phyloP scores from a whole-genome alignment of 768 basidiomycete genomes.

The Suillus brevipes region DNA sequence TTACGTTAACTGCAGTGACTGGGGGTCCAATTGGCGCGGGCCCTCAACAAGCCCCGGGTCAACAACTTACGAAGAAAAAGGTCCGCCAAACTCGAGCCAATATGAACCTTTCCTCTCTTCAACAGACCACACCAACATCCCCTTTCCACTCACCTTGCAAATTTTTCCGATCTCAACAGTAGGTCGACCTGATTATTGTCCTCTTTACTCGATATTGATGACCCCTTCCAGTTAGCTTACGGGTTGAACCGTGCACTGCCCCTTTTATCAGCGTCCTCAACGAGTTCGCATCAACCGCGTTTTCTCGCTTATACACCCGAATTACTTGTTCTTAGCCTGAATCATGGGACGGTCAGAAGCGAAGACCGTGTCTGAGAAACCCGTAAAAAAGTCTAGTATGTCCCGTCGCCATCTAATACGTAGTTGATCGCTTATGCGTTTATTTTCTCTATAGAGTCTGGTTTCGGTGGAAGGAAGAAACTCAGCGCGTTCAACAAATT shows the following conservation, averaged over 20 bases:
- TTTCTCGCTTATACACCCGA: constrained; percentile 10
- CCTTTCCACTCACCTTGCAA: constrained; percentile 11
- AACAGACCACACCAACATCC: constrained; percentile 36
- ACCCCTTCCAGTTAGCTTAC: constrained; percentile 7
- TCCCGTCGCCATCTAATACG: constrained; percentile 18
- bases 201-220: constrained; percentile 11
- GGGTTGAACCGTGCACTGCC: constrained; percentile 19
- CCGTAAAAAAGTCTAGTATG: constrained; percentile 56
- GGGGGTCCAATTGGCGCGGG: constrained; percentile 30
- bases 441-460: constrained; percentile 46
- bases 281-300: constrained; percentile 16
- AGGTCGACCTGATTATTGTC: not conserved
- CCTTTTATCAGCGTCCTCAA: constrained; percentile 34
- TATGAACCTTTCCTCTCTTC: constrained; percentile 50
- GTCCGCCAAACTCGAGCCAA: constrained; percentile 53
- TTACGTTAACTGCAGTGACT: constrained; percentile 22
- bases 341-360: constrained; percentile 45
- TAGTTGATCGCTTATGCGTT: constrained; percentile 18
- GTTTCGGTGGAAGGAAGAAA: constrained; percentile 54
- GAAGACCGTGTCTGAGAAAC: constrained; percentile 46
- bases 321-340: constrained; percentile 12
- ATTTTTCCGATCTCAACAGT: constrained; percentile 18
- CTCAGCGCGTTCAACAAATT: constrained; percentile 79
- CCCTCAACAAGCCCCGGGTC: constrained; percentile 22
- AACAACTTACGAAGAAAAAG: constrained; percentile 41